Conservation (phyloP, 352 stramenopile genomes). For the Blastocystis sp. region DNA sequence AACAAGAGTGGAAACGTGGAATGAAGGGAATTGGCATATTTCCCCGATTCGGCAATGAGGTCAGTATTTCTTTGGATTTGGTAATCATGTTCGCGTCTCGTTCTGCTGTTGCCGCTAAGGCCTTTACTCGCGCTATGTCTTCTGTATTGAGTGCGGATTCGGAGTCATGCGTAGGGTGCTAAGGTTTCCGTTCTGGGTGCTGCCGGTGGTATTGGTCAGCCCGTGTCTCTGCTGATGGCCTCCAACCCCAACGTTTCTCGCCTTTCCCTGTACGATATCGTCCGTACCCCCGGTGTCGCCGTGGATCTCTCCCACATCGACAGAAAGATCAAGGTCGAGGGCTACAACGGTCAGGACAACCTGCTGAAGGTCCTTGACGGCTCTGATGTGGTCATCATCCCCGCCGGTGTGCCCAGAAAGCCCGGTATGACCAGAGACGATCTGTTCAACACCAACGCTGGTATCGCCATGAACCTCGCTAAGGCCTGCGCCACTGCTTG, state of each 20-base stretch:
- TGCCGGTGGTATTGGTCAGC: slow-evolving; percentile 95
- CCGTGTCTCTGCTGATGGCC: slow-evolving; percentile 95
- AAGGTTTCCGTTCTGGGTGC: slow-evolving; percentile 79
- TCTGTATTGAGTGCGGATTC: background rate
- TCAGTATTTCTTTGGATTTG: background rate
- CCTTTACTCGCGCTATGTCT: background rate
- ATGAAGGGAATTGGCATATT: background rate
- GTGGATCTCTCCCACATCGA: slow-evolving; percentile 82
- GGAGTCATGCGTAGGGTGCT: slow-evolving; percentile 7
- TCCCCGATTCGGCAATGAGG: background rate
- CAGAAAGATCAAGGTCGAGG: slow-evolving; percentile 72
- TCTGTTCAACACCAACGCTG: slow-evolving; percentile 90
- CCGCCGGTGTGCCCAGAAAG: slow-evolving; percentile 95
- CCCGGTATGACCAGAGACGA: slow-evolving; percentile 91
- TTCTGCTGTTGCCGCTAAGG: background rate
- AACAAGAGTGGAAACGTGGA: background rate
- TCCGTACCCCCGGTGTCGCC: slow-evolving; percentile 93
- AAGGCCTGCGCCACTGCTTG: slow-evolving; percentile 88
- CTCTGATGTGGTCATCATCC: slow-evolving; percentile 94
- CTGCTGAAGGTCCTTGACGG: slow-evolving; percentile 75
- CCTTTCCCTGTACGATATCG: slow-evolving; percentile 95
- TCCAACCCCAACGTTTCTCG: slow-evolving; percentile 89
- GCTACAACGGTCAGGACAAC: slow-evolving; percentile 73
- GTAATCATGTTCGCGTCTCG: background rate
- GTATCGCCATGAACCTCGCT: slow-evolving; percentile 92